Evolutionary conservation across 192 early-diverging fungal species (phyloP).

Genomic region (Backusella australiensis): DNA sequence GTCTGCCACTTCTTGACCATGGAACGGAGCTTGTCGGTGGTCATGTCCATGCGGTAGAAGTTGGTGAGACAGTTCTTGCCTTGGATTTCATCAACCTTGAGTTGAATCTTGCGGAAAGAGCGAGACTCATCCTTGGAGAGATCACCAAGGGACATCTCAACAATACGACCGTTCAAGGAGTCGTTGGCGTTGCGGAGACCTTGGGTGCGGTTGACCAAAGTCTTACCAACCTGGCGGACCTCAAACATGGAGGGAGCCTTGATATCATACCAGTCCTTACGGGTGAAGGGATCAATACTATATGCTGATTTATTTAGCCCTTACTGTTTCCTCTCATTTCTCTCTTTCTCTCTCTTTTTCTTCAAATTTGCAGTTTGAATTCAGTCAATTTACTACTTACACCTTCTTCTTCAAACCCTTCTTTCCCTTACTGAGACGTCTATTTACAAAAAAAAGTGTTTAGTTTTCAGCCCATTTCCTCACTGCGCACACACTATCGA

Average conservation of each 20-base stretch:
- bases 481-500: neutral
- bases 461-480: neutral
- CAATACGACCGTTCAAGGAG: constrained; percentile 92
- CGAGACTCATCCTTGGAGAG: constrained; percentile 90
- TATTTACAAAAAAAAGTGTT: constrained; percentile 23
- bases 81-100: constrained; percentile 93
- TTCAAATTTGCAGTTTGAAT: neutral
- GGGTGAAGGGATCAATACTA: constrained; percentile 98
- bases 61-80: constrained; percentile 99
- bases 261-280: constrained; percentile 99
- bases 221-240: constrained; percentile 95
- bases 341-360: neutral
- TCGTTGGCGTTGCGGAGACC: constrained; percentile 96
- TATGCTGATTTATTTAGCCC: neutral
- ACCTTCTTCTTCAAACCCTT: constrained; percentile 89
- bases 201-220: constrained; percentile 99
- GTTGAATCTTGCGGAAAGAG: constrained; percentile 97
- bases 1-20: constrained; percentile 99
- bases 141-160: constrained; percentile 97
- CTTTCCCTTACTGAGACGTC: constrained; percentile 82
- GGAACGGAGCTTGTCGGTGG: constrained; percentile 99
- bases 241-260: constrained; percentile 98
- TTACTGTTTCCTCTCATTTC: neutral
- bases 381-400: constrained; percentile 54
- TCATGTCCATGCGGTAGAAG: constrained; percentile 99